A percentile compares a stretch with the other conserved stretches of the same genome.
These are phyloP conservation scores for Jatropha curcas DNA, from an alignment of 345 rosid species.

Conservation along the genomic window DNA sequence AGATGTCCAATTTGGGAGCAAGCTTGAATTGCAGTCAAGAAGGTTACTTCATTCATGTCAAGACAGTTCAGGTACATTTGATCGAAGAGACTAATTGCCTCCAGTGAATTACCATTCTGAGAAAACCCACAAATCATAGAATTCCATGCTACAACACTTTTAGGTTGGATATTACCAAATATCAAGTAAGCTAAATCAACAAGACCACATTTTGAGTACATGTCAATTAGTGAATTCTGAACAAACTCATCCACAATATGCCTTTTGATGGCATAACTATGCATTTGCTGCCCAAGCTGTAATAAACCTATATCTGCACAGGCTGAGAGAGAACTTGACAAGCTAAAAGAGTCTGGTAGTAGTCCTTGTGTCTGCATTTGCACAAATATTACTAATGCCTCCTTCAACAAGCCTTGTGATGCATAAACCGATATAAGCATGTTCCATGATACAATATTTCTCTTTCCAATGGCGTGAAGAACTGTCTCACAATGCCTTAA, in stretches of 20 bases:
- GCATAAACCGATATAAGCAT: conserved; percentile 60
- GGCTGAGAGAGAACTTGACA: conserved; percentile 67
- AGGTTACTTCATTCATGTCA: conserved; percentile 55
- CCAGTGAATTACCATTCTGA: conserved; percentile 58
- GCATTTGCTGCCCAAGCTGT: conserved; percentile 67
- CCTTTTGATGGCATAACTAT: conserved; percentile 49
- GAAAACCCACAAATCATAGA: conserved; percentile 61
- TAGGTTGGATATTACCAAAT: conserved; percentile 40
- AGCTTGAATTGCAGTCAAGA: conserved; percentile 62
- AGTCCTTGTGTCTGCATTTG: conserved; percentile 50
- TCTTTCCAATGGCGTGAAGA: conserved; percentile 41
- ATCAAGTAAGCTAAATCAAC: conserved; percentile 44
- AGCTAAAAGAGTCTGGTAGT: conserved; percentile 66
- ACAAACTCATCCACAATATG: conserved; percentile 51
- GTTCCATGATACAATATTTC: conserved; percentile 68
- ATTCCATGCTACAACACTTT: conserved; percentile 60
- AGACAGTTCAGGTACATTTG: conserved; percentile 51
- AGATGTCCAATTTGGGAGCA: conserved; percentile 60
- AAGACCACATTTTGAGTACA: conserved; percentile 63
- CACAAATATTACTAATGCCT: conserved; percentile 49
- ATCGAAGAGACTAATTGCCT: conserved; percentile 57
- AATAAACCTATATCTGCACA: conserved; percentile 53
- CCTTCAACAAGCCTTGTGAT: conserved; percentile 45
- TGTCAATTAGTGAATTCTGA: conserved; percentile 51
- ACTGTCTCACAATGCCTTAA: conserved; percentile 44